Evolutionary conservation across 805 yeast species (phyloP).

Genomic region (Candida chauliodis): DNA sequence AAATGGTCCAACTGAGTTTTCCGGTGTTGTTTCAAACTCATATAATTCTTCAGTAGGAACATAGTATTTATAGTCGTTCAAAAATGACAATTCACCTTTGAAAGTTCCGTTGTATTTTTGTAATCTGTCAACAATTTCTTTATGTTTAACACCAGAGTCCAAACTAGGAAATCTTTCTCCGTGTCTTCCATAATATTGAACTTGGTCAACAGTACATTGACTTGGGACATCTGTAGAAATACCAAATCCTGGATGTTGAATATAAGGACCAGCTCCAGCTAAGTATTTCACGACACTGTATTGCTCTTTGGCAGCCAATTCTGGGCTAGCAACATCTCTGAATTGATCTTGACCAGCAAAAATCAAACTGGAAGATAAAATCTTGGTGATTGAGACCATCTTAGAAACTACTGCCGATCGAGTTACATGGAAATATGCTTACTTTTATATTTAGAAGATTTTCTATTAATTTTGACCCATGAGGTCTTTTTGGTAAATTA

Average conservation of each 20-base stretch:
- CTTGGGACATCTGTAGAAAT: slow-evolving; percentile 49
- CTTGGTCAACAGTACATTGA: slow-evolving; percentile 58
- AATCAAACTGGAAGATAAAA: slow-evolving; percentile 10
- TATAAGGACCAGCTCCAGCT: slow-evolving; percentile 59
- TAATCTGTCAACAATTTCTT: slow-evolving; percentile 22
- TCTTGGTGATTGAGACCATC: slow-evolving; percentile 13
- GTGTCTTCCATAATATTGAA: slow-evolving; percentile 70
- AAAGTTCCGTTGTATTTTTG: slow-evolving; percentile 27
- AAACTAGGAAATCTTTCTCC: slow-evolving; percentile 63
- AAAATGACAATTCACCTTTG: slow-evolving; percentile 51
- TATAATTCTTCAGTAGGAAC: slow-evolving; percentile 31
- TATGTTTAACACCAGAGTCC: slow-evolving; percentile 10
- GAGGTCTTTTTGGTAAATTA: not conserved
- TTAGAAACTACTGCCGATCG: slow-evolving; percentile 14
- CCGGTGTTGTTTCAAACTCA: slow-evolving; percentile 51
- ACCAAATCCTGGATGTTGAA: slow-evolving; percentile 51
- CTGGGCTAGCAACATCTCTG: slow-evolving; percentile 34
- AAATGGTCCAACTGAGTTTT: slow-evolving; percentile 43
- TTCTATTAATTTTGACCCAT: not conserved
- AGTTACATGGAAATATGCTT: not conserved
- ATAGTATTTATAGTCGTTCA: slow-evolving; percentile 52
- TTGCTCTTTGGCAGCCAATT: slow-evolving; percentile 40
- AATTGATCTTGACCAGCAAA: slow-evolving; percentile 13
- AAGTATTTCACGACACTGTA: slow-evolving; percentile 47
- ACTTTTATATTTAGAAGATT: not conserved